These are phyloP conservation scores for Myriosclerotinia scirpicola DNA, from an alignment of 2,329 filamentous ascomycete species.

Conservation along the genomic window DNA sequence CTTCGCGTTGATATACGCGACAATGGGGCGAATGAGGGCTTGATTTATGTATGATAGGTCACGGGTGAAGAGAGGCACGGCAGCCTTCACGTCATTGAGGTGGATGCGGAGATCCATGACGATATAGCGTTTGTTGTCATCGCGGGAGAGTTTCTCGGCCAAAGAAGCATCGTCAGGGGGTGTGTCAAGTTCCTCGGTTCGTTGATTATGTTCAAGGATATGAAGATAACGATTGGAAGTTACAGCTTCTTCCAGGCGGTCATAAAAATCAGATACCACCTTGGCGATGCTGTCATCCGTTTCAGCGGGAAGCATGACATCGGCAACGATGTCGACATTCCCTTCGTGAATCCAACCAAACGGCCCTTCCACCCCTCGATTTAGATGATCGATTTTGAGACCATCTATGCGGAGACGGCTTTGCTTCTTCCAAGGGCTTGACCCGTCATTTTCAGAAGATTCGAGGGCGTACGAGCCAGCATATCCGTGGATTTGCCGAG, in stretches of 20 bases:
- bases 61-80: constrained; percentile 87
- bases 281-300: constrained; percentile 86
- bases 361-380: constrained; percentile 86
- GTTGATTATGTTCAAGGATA: constrained; percentile 53
- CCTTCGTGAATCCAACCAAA: constrained; percentile 99
- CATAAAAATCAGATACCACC: constrained; percentile 96
- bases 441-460: constrained; percentile 59
- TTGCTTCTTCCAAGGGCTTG: constrained; percentile 89
- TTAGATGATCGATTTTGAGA: constrained; percentile 92
- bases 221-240: constrained; percentile 69
- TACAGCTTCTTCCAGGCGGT: constrained; percentile 90
- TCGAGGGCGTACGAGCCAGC: constrained; percentile 59
- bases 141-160: constrained; percentile 35
- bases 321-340: constrained; percentile 93
- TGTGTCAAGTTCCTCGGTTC: constrained; percentile 37
- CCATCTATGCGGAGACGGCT: constrained; percentile 89
- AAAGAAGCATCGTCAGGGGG: constrained; percentile 34
- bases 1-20: constrained; percentile 96
- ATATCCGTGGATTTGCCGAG: constrained; percentile 81
- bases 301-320: constrained; percentile 91
- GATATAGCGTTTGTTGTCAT: constrained; percentile 72
- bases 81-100: constrained; percentile 90
- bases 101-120: constrained; percentile 95
- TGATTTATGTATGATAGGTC: constrained; percentile 96
- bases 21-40: constrained; percentile 89